A percentile compares a stretch with the other conserved stretches of the same genome.
Evolutionary conservation across 192 early-diverging fungal genomes (phyloP).

Genomic region (Tieghemiomyces parasiticus): DNA sequence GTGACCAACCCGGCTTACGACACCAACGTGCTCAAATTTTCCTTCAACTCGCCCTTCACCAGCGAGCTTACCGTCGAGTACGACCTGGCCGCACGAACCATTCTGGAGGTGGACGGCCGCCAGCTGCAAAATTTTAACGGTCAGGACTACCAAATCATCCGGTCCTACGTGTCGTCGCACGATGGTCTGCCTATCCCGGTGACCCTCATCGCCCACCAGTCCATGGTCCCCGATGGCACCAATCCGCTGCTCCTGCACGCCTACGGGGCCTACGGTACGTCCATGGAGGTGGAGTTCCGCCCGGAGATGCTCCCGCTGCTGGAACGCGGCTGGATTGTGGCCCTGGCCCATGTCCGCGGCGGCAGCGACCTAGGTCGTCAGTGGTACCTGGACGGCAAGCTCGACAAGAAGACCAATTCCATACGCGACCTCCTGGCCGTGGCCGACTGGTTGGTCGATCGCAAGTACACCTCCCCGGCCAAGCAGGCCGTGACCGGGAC

Average conservation of each 20-base stretch:
- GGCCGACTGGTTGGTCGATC: constrained; percentile 42
- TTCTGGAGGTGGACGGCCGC: not conserved
- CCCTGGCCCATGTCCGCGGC: constrained; percentile 69
- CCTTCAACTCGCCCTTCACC: constrained; percentile 43
- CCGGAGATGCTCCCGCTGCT: constrained; percentile 59
- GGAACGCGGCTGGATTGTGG: constrained; percentile 67
- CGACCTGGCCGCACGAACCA: constrained; percentile 27
- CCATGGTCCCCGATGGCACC: constrained; percentile 16
- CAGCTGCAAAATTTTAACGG: constrained; percentile 8
- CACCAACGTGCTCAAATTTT: constrained; percentile 41
- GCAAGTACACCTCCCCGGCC: constrained; percentile 33
- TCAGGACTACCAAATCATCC: constrained; percentile 17
- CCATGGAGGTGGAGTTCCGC: constrained; percentile 60
- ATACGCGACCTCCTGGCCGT: constrained; percentile 57
- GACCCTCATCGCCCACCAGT: constrained; percentile 41
- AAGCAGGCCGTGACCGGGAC: constrained; percentile 48
- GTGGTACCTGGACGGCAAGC: constrained; percentile 67
- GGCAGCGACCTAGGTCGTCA: constrained; percentile 58
- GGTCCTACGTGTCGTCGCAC: constrained; percentile 17
- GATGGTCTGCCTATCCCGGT: constrained; percentile 39
- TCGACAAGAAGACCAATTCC: constrained; percentile 53
- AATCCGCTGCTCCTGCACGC: constrained; percentile 44
- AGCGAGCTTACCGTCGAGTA: constrained; percentile 54
- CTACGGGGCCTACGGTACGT: constrained; percentile 71
- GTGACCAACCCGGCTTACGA: constrained; percentile 14